Evolutionary conservation across 257 asterid genomes (phyloP), one percentile per base, ranked within the genome.

Genomic region (Ilex aquifolium): DNA sequence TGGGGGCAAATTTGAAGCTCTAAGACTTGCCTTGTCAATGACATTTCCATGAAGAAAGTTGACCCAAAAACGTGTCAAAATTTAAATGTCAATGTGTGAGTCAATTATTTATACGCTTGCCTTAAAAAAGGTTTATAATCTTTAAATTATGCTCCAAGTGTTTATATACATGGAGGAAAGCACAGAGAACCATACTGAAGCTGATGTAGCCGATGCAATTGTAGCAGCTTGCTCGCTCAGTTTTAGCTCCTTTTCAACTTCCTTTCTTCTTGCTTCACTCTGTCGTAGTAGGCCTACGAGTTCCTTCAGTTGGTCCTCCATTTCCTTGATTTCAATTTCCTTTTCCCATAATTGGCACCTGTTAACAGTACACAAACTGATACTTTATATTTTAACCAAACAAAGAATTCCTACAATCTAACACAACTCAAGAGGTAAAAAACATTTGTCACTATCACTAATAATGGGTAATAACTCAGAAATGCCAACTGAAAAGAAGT

Each of bases 281-380:
- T 93, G 96, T 65, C 95, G 74, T 64, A 93, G 61, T 63, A 93
- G 72, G 66, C 85, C 80, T 46, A 93, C 88, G 32, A 93, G 95
- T 79, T 93, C 97, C 66, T 84, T 93, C 83, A 84, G 78, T 65
- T 93, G 97, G 65, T 93, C 99, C 72, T 93, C 82, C 91, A 90
- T 80, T 82, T 88, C 97, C 77, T 90, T 93, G 77, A 85, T 80
- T 74, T 93, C 96, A 13, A 79, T 73, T 31, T 90, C 95, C 64
- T 79, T 86, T 67, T 90, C 99, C 96, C 97, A 88, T 63, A 83
- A 63, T 62, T 90, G 86, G 78, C 97, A 90, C 86, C 97, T 92
- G 75, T 72, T 51, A 49, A 64, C 48, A 54, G 55, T 52, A 62
- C 39, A 59, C 59, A 55, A 66, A n/a, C 16, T 63, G 59, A 39